These are phyloP conservation scores for Steccherinum ochraceum DNA, from an alignment of 768 basidiomycete species.

Conservation along the genomic window DNA sequence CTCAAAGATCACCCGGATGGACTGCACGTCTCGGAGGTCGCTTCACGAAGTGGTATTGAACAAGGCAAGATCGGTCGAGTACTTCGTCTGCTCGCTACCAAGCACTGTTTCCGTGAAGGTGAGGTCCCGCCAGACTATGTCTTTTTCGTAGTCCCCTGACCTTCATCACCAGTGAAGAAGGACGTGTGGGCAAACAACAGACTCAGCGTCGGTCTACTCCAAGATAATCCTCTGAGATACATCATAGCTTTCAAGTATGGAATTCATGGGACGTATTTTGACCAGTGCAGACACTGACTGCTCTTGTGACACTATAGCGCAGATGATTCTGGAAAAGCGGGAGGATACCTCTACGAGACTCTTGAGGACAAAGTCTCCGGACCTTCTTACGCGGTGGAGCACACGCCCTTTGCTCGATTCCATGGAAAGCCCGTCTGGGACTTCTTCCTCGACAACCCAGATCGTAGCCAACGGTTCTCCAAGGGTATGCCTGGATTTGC, in stretches of 20 bases:
- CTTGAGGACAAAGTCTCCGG: neutral
- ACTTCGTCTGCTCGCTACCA: conserved; percentile 33
- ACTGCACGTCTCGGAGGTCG: conserved; percentile 28
- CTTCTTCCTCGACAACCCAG: neutral
- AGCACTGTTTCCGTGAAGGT: conserved; percentile 34
- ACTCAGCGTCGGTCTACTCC: conserved; percentile 11
- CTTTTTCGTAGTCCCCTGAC: neutral
- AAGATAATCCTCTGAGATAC: no score
- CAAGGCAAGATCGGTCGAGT: conserved; percentile 31
- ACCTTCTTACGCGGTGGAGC: neutral
- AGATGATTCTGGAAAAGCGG: neutral
- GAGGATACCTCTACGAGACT: neutral
- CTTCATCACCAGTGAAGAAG: conserved; percentile 17
- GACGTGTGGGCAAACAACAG: conserved; percentile 30
- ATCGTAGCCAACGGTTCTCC: neutral
- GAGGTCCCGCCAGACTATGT: neutral
- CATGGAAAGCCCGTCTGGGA: neutral
- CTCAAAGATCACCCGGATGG: conserved; percentile 31
- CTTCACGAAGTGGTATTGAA: conserved; percentile 25
- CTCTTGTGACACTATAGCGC: no score
- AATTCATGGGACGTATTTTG: no score
- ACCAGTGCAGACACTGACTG: no score
- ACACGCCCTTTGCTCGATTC: neutral
- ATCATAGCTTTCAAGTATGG: no score
- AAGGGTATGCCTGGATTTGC: neutral